A percentile compares a stretch with the other conserved stretches of the same genome.
Evolutionary conservation across 768 basidiomycete genomes (phyloP).

Genomic region (Daedaleopsis sinensis): DNA sequence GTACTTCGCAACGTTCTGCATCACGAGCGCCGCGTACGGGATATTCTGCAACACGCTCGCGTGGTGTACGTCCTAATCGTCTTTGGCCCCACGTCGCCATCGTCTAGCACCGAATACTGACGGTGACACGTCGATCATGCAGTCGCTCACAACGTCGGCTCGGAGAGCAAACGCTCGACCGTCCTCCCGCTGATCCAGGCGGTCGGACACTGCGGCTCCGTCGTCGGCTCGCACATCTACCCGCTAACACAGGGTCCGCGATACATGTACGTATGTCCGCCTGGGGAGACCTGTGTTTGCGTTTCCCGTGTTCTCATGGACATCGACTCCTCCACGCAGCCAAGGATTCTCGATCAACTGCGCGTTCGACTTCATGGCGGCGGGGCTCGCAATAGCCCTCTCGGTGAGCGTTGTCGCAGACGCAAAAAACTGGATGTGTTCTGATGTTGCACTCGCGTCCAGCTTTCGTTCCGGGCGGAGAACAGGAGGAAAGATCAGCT

Average conservation of each 20-base stretch:
- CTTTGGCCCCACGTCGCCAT: neutral
- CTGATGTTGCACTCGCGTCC: neutral
- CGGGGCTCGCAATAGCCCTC: conserved; percentile 19
- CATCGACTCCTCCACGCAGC: neutral
- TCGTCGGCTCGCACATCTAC: conserved; percentile 45
- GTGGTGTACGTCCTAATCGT: conserved; percentile 60
- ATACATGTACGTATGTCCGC: conserved; percentile 33
- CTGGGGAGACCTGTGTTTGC: no score
- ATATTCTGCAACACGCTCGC: conserved; percentile 74
- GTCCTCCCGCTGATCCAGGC: conserved; percentile 44
- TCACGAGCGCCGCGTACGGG: conserved; percentile 77
- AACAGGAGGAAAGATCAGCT: conserved; percentile 22
- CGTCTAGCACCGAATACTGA: no score
- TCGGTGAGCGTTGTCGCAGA: conserved; percentile 10
- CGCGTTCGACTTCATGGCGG: conserved; percentile 25
- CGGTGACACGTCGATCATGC: neutral
- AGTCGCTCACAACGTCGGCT: conserved; percentile 43
- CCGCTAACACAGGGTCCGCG: conserved; percentile 42
- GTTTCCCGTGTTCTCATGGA: neutral
- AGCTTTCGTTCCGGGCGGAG: conserved; percentile 10
- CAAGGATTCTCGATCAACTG: conserved; percentile 28
- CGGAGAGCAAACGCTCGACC: conserved; percentile 47
- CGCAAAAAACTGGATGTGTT: neutral
- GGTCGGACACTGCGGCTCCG: conserved; percentile 44
- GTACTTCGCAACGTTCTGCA: conserved; percentile 80